Conservation (phyloP, 768 basidiomycete species). For the Kwoniella bestiolae region DNA sequence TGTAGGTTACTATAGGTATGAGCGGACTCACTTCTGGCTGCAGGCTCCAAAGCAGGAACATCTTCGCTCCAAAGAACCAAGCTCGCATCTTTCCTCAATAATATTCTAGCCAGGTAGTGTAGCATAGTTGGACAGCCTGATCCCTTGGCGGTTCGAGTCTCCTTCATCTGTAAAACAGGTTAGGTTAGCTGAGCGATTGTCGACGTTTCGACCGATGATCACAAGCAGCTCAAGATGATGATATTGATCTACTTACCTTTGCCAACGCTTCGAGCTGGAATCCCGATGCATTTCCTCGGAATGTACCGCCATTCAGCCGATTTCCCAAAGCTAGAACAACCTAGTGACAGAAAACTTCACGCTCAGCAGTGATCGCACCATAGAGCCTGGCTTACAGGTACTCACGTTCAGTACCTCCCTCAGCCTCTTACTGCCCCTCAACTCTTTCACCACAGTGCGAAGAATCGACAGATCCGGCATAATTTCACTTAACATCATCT, state of each 20-base stretch:
- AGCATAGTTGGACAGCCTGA: conserved; percentile 82
- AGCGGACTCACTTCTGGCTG: conserved; percentile 69
- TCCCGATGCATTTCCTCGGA: conserved; percentile 80
- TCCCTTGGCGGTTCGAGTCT: conserved; percentile 75
- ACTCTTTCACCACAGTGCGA: conserved; percentile 70
- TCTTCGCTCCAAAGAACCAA: conserved; percentile 78
- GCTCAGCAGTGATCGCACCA: too few relatives aligned
- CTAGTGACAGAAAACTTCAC: too few relatives aligned
- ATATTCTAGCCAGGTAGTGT: conserved; percentile 80
- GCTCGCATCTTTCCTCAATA: conserved; percentile 70
- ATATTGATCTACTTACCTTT: conserved; percentile 65
- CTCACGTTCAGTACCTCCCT: conserved; percentile 71
- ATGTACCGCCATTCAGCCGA: conserved; percentile 76
- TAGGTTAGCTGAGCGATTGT: too few relatives aligned
- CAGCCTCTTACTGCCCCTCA: conserved; percentile 65
- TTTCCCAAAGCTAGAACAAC: conserved; percentile 79
- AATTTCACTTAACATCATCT: conserved; percentile 80
- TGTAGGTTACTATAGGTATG: too few relatives aligned
- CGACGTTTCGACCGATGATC: background rate
- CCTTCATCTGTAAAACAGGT: too few relatives aligned
- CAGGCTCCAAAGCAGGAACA: conserved; percentile 77
- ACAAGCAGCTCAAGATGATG: background rate
- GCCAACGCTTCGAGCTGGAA: conserved; percentile 80
- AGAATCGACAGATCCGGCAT: conserved; percentile 78
- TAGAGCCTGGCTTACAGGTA: too few relatives aligned